Base-by-base conservation (phyloP, 768 basidiomycete species). In the Harrya chromipes region DNA sequence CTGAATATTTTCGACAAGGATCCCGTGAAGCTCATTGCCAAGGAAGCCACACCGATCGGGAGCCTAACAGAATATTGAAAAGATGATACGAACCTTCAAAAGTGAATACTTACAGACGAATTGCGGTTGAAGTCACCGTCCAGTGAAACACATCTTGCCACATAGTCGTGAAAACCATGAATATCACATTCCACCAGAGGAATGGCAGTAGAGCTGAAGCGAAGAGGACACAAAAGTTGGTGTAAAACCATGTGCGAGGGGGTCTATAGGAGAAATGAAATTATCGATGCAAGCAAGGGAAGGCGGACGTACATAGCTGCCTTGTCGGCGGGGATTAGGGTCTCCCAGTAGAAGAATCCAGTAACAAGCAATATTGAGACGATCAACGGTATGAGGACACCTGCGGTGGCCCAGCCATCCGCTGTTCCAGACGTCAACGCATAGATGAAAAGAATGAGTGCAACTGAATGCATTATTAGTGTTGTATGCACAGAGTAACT, bases 271-370 rank as follows among this genome's bases (percentile, higher is more conserved):
- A 6, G 33, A 9, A 24, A 35, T 55, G 26, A 54, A 23, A 6
- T 27, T 12, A 10, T 12, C 31, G 7, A 26, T 7, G 29, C 17
- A 1, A 31, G 48, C 24, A 26, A 20, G 9, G 49, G 26, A 26
- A 29, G n/a, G 14, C 14, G 14, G 13, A 57, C 72, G 37, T 55
- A 76, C 74, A 78, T 59, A 5, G 74, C 72, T 11, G 81, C 79
- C 6, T 57, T 60, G 12, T 75, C 63, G 14, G 57, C 54, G 2
- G 73, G 74, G 13, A 79, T 59, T 0, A 55, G 38, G 9, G 71
- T 62, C 54, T 83, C 80, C 72, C 74, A 82, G 43, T 71, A 64
- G 63, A 83, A 78, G 68, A 84, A 84, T 1, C 46, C 62, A 23
- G 63, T 54, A 33, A 65, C 57, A 11, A 77, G 52, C 9, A 73